A percentile compares a stretch with the other conserved stretches of the same genome.
phyloP scores from a whole-genome alignment of 1,139 yeast species.

The Trichomonascaceae sp. region DNA sequence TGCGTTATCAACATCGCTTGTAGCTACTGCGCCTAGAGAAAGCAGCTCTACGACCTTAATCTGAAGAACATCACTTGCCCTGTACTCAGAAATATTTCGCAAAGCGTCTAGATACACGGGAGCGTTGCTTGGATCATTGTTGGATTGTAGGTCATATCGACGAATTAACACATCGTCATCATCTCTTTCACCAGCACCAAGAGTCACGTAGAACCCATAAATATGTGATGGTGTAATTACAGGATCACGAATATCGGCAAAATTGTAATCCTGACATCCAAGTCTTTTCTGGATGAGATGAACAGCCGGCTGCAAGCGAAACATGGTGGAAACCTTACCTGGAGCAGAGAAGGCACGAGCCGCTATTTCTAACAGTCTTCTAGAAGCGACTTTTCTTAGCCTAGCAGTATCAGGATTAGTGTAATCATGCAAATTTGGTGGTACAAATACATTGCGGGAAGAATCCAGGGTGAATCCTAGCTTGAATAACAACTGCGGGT shows the following conservation, averaged over 20 bases:
- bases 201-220: slow-evolving; percentile 37
- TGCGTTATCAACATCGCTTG: slow-evolving; percentile 51
- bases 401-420: slow-evolving; percentile 16
- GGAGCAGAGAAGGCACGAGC: slow-evolving; percentile 15
- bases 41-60: slow-evolving; percentile 48
- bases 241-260: slow-evolving; percentile 5
- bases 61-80: slow-evolving; percentile 43
- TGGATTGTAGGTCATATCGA: slow-evolving; percentile 52
- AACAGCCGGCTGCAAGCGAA: slow-evolving; percentile 15
- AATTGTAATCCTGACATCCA: slow-evolving; percentile 4
- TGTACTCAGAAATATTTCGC: slow-evolving; percentile 40
- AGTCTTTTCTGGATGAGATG: slow-evolving; percentile 5
- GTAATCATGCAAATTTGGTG: slow-evolving; percentile 48
- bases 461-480: slow-evolving; percentile 39
- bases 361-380: slow-evolving; percentile 21
- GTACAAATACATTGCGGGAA: slow-evolving; percentile 45
- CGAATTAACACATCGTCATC: slow-evolving; percentile 55
- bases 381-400: slow-evolving; percentile 16
- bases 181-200: slow-evolving; percentile 57
- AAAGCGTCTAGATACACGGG: slow-evolving; percentile 69
- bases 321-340: slow-evolving; percentile 10
- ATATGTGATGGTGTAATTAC: background rate
- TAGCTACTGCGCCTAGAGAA: slow-evolving; percentile 57
- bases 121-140: slow-evolving; percentile 47
- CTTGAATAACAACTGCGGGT: slow-evolving; percentile 46